phyloP scores from a whole-genome alignment of 2,329 filamentous ascomycete species.

The Penicillium expansum region DNA sequence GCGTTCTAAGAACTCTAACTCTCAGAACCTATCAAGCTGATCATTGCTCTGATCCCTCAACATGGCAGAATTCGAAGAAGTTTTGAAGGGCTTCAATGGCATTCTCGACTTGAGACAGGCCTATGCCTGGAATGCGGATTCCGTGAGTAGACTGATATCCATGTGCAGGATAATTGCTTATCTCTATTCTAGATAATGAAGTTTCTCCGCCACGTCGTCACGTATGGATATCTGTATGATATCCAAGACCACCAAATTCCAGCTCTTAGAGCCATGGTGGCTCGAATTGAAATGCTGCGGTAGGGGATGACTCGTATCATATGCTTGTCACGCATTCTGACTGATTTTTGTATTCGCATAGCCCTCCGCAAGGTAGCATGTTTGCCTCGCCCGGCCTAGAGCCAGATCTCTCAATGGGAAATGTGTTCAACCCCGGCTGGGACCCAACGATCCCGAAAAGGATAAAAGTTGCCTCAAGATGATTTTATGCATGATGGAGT shows the following conservation, averaged over 20 bases:
- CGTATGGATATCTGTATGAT: background rate
- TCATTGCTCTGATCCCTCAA: background rate
- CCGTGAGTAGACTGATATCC: background rate
- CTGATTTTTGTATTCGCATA: background rate
- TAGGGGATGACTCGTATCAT: background rate
- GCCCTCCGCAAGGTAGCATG: background rate
- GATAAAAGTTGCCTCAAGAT: background rate
- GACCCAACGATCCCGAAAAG: background rate
- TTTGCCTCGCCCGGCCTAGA: background rate
- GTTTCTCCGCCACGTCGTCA: background rate
- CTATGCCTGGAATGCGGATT: background rate
- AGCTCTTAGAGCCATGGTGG: background rate
- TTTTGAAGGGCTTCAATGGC: background rate
- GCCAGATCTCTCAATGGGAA: background rate
- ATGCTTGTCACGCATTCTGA: background rate
- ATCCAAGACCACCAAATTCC: background rate
- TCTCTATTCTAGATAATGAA: background rate
- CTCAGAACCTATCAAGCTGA: background rate
- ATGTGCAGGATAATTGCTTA: background rate
- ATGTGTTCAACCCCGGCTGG: background rate
- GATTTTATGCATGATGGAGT: background rate
- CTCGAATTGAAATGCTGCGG: background rate
- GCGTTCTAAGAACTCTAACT: background rate
- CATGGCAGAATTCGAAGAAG: background rate
- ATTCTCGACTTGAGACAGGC: background rate